Evolutionary conservation across 371 early-diverging fungal species (phyloP), one percentile per base, ranked within the genome.

Genomic region (Syncephalastrum monosporum): DNA sequence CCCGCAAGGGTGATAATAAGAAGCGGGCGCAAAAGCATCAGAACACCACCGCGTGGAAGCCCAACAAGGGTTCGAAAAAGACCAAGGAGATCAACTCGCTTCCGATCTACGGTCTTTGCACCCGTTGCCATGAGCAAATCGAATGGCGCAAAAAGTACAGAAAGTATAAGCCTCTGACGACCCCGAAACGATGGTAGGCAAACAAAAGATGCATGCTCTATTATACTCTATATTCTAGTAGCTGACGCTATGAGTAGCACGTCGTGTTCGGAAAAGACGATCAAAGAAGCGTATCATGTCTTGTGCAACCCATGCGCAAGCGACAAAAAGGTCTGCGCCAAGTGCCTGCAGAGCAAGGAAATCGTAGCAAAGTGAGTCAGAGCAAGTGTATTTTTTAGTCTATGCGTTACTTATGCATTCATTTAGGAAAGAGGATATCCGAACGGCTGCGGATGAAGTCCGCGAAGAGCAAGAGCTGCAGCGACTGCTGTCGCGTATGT

Each of bases 111-210:
- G 95, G 95, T 23, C 75, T 98, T 45, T 98, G 99, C 75, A 77
- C 82, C 53, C 82, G 87, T 47, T 98, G 99, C 74, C 82, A 84
- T 23, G 97, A 96, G 50, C 89, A 95, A 43, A 84, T 98, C 41
- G 61, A 83, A 68, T 93, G 94, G 92, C 77, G 94, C 53, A 97
- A 98, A 68, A 88, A 91, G 70, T 95, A 90, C 79, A 86, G 91
- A 70, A 95, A 97, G 77, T 98, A 97, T 81, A 98, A 97, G 82
- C 94, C 96, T 47, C 81, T 98, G 64, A 93, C 96, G 7, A 83
- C 82, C 23, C 82, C 90, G 48, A 94, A 94, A 71, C 91, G 86
- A 72, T 98, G 97, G 90, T 91, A 77, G 68, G 66, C 25, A 1
- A 21, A 13, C 14, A 53, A 2, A 41, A 42, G 14, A 17, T 10